Evolutionary conservation across 2,329 filamentous ascomycete species (phyloP).

Genomic region (Sporothrix humicola): DNA sequence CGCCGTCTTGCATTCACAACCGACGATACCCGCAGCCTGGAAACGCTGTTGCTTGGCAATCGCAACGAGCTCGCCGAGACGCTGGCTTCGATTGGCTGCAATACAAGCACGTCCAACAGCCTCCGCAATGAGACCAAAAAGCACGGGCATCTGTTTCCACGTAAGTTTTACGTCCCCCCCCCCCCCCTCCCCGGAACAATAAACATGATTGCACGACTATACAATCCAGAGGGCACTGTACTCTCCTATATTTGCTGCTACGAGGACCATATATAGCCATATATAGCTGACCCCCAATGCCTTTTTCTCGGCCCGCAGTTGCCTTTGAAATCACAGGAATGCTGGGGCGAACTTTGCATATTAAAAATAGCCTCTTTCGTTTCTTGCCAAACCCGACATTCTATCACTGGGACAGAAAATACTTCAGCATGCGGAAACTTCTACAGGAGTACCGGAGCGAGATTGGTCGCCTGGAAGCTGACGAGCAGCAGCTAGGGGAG

Average conservation of each 20-base stretch:
- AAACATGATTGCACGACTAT: too few relatives aligned
- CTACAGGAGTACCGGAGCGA: slow-evolving; percentile 49
- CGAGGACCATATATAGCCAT: neutral
- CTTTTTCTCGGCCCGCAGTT: slow-evolving; percentile 46
- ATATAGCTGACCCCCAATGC: neutral
- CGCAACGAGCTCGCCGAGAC: slow-evolving; percentile 58
- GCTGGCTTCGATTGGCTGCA: slow-evolving; percentile 59
- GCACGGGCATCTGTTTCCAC: slow-evolving; percentile 57
- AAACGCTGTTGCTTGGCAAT: slow-evolving; percentile 56
- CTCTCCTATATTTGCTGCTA: neutral
- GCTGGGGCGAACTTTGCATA: slow-evolving; percentile 58
- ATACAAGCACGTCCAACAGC: slow-evolving; percentile 56
- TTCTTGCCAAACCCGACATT: slow-evolving; percentile 63
- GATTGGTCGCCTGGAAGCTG: slow-evolving; percentile 39
- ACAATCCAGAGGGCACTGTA: too few relatives aligned
- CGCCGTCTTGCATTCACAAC: slow-evolving; percentile 49
- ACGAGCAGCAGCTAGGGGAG: slow-evolving; percentile 31
- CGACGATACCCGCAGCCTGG: slow-evolving; percentile 51
- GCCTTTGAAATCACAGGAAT: slow-evolving; percentile 65
- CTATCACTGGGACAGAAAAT: slow-evolving; percentile 59
- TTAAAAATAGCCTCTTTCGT: slow-evolving; percentile 56
- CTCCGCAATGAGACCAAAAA: slow-evolving; percentile 49
- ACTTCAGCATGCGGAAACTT: slow-evolving; percentile 52
- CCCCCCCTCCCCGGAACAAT: too few relatives aligned
- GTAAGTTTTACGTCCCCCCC: slow-evolving; percentile 43